These are phyloP conservation scores for Trebouxia gelatinosa DNA, from an alignment of 163 green algal genomes.

Conservation along the genomic window DNA sequence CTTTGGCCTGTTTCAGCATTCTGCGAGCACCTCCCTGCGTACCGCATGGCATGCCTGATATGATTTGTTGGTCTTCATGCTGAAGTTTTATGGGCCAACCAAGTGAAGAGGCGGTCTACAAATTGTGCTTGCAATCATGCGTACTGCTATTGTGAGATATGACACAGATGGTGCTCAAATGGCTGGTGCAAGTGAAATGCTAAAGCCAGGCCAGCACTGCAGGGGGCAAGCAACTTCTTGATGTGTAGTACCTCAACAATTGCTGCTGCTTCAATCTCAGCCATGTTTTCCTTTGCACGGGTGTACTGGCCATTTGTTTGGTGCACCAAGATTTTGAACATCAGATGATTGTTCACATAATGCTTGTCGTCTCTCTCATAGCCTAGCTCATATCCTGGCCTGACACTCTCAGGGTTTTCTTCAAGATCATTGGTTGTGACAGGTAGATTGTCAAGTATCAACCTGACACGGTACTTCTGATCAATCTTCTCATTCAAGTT, in stretches of 20 bases:
- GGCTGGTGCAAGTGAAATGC: too few relatives aligned
- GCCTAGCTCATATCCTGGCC: constrained; percentile 55
- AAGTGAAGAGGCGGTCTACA: too few relatives aligned
- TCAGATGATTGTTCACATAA: constrained; percentile 93
- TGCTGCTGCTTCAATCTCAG: constrained; percentile 48
- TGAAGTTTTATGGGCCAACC: too few relatives aligned
- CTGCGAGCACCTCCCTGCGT: constrained; percentile 27
- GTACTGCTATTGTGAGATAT: too few relatives aligned
- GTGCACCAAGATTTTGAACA: constrained; percentile 89
- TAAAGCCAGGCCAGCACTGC: too few relatives aligned
- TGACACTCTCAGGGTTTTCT: constrained; percentile 51
- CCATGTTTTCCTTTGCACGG: constrained; percentile 32
- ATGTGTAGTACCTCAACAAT: constrained; percentile 53
- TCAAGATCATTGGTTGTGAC: constrained; percentile 89
- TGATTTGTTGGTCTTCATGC: too few relatives aligned
- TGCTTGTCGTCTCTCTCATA: constrained; percentile 67
- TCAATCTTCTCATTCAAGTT: constrained; percentile 79
- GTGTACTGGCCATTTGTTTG: constrained; percentile 77
- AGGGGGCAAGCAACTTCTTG: too few relatives aligned
- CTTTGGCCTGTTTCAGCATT: constrained; percentile 19
- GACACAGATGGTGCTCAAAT: too few relatives aligned
- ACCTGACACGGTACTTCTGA: constrained; percentile 85
- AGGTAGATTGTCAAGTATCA: constrained; percentile 96
- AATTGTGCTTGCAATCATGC: too few relatives aligned
- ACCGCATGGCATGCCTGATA: too few relatives aligned